Base-by-base conservation (phyloP, 768 basidiomycete species). In the Termitomyces sp. region DNA sequence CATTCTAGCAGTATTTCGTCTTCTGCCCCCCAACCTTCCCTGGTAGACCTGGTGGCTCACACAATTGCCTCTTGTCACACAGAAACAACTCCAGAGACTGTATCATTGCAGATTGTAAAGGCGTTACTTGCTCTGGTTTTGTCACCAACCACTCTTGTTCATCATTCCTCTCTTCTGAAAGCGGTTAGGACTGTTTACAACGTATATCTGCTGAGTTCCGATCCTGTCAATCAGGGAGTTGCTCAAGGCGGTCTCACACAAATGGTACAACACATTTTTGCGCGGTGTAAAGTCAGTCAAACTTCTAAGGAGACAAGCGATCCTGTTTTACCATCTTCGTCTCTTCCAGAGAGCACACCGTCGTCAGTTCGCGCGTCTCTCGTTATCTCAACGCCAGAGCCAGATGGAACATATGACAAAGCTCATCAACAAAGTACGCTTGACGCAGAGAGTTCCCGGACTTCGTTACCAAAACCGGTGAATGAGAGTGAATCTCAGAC, bases 151-250 rank as follows among this genome's bases (percentile, higher is more conserved):
- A 84, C 90, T 45, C 81, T 94, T 32, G 93, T 98, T 4, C 97
- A 99, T 73, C 97, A 98, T 71, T 97, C 95, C 5, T 91, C 94
- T 11, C 81, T 99, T 48, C 83, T 99, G 66, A 98, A 98, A 73
- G 94, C 95, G 34, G 92, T 99, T 37, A 85, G 97, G 51, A 98
- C 97, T 20, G 97, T 99, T 4, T 99, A 98, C 78, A 98, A 99
- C 72, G 89, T 99, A 61, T 99, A 98, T 72, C 80, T 99, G 32
- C 81, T 98, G 61, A 95, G 93, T 67, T 81, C 83, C 25, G 94
- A 96, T 69, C 83, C 89, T 5, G 91, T 95, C 54, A 98, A 96
- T 66, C 97, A 98, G 76, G 96, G 92, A 79, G 96, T 99, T 42
- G 97, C 97, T 17, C 97, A 99, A 74, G 97, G 96, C 20, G 94